A percentile compares a stretch with the other conserved stretches of the same genome.
Evolutionary conservation across 106 monocot genomes (phyloP).

Genomic region (Chionographis japonica): DNA sequence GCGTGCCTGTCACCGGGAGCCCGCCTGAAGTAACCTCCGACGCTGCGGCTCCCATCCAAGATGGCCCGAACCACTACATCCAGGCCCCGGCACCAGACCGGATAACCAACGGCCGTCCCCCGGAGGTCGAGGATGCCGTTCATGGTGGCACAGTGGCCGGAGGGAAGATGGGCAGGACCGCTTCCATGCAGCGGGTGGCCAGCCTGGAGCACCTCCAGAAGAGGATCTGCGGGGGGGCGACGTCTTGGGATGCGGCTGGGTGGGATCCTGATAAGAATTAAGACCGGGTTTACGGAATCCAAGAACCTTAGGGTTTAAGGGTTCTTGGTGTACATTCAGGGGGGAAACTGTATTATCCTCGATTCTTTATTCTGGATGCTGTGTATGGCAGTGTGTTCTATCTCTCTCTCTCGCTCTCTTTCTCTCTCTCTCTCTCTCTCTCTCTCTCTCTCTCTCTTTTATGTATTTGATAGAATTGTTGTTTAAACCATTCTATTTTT

Average conservation of each 20-base stretch:
- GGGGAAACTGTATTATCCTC: too few species aligned
- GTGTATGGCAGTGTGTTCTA: too few species aligned
- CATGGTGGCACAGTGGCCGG: constrained; percentile 1
- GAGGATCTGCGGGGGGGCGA: constrained; percentile 17
- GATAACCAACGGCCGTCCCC: constrained; percentile 10
- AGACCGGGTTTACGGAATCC: not conserved
- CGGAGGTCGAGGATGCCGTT: not conserved
- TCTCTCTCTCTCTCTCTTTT: too few species aligned
- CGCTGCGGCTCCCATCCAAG: constrained; percentile 33
- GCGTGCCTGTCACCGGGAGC: constrained; percentile 11
- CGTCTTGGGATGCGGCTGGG: constrained; percentile 19
- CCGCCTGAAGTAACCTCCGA: constrained; percentile 33
- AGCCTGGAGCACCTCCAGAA: constrained; percentile 56
- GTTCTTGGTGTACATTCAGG: too few species aligned
- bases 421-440: too few species aligned
- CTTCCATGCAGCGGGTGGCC: constrained; percentile 30
- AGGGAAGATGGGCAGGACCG: constrained; percentile 18
- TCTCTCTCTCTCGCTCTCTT: too few species aligned
- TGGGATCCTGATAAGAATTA: constrained; percentile 24
- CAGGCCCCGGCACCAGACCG: constrained; percentile 11
- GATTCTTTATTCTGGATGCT: too few species aligned
- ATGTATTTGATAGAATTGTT: too few species aligned
- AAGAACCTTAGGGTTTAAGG: too few species aligned
- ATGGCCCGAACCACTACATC: constrained; percentile 36
- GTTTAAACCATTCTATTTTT: too few species aligned